Evolutionary conservation across 177 flowering plant genomes (phyloP).

Genomic region (Vitis hybrid): DNA sequence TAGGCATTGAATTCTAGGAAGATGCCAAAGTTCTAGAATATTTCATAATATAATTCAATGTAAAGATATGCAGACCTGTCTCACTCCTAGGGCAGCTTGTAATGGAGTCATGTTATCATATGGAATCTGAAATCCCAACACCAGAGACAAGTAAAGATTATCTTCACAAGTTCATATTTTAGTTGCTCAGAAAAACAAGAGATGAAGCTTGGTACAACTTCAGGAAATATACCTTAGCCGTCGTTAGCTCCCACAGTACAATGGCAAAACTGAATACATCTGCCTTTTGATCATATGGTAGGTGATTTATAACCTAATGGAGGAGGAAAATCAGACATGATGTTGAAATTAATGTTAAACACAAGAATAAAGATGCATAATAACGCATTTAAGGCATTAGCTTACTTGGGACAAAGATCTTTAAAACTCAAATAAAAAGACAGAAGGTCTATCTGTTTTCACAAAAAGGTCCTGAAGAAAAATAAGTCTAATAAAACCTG

Average conservation of each 20-base stretch:
- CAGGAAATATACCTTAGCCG: constrained; percentile 64
- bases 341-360: neutral
- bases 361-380: neutral
- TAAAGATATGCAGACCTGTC: constrained; percentile 59
- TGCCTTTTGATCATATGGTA: constrained; percentile 90
- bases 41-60: neutral
- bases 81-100: constrained; percentile 97
- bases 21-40: neutral
- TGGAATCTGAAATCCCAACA: constrained; percentile 65
- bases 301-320: constrained; percentile 85
- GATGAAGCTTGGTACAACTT: neutral
- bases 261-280: constrained; percentile 95
- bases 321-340: neutral
- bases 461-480: no score
- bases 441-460: no score
- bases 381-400: neutral
- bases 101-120: constrained; percentile 88
- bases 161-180: neutral
- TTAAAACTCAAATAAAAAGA: no score
- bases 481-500: no score
- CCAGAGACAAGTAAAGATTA: constrained; percentile 2
- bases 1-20: neutral
- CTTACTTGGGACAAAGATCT: no score
- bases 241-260: constrained; percentile 91
- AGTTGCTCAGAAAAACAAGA: neutral